Conservation (phyloP, 371 early-diverging fungal species). For the Rhizopus arrhizus region DNA sequence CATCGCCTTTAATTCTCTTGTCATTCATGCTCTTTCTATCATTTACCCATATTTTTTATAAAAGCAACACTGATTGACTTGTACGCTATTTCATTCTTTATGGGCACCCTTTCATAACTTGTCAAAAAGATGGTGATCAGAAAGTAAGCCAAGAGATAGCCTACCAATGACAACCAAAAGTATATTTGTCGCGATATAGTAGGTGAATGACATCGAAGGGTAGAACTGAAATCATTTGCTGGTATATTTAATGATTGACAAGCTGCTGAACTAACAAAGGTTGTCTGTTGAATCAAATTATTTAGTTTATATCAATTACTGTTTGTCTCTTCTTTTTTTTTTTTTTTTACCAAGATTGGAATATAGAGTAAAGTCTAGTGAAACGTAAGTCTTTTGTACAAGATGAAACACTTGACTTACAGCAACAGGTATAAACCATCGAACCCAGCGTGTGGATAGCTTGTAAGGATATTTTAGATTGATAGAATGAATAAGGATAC, state of each 20-base stretch:
- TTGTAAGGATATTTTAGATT: slow-evolving; percentile 43
- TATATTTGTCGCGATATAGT: slow-evolving; percentile 58
- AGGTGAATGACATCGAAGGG: slow-evolving; percentile 56
- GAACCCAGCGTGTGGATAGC: slow-evolving; percentile 50
- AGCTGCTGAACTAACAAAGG: slow-evolving; percentile 63
- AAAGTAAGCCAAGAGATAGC: slow-evolving; percentile 66
- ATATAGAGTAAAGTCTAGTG: slow-evolving; percentile 41
- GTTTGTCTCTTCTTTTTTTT: neutral
- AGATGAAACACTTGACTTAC: slow-evolving; percentile 24
- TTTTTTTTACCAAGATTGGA: slow-evolving; percentile 31
- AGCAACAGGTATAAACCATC: slow-evolving; percentile 58
- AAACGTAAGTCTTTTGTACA: neutral
- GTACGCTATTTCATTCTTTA: slow-evolving; percentile 70
- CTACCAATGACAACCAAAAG: slow-evolving; percentile 60
- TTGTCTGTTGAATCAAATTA: slow-evolving; percentile 32
- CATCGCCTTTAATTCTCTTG: neutral
- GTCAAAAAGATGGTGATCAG: slow-evolving; percentile 72
- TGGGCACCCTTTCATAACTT: slow-evolving; percentile 70
- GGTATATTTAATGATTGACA: slow-evolving; percentile 57
- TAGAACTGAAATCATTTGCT: slow-evolving; percentile 41
- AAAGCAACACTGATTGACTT: slow-evolving; percentile 71
- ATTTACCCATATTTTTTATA: slow-evolving; percentile 69
- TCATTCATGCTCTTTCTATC: neutral
- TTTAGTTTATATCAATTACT: neutral
- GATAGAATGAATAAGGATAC: slow-evolving; percentile 32